phyloP scores from a whole-genome alignment of 257 asterid species.

The Sherardia arvensis region DNA sequence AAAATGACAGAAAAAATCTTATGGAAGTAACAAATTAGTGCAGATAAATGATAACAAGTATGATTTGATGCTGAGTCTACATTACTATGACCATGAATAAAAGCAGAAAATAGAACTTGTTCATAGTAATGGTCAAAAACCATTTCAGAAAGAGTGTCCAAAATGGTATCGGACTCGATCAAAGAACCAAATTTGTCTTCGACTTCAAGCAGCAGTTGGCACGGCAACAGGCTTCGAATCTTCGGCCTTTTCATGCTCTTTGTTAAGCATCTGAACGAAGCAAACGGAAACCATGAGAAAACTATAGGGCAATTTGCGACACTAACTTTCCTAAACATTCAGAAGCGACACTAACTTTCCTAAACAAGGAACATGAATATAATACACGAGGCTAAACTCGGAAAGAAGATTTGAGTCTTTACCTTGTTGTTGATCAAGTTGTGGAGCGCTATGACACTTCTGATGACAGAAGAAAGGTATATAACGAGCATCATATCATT shows the following conservation, averaged over 20 bases:
- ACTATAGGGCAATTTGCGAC: not conserved
- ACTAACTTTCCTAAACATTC: too few relatives aligned
- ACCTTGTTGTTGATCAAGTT: slow-evolving; percentile 95
- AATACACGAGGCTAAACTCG: not conserved
- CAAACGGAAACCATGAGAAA: not conserved
- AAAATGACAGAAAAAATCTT: too few relatives aligned
- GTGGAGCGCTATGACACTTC: slow-evolving; percentile 91
- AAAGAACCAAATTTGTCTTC: slow-evolving; percentile 10
- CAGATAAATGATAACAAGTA: not conserved
- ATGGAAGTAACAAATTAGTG: not conserved
- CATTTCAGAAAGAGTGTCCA: too few relatives aligned
- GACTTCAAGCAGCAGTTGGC: slow-evolving; percentile 64
- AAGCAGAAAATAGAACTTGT: slow-evolving; percentile 3
- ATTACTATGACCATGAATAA: not conserved
- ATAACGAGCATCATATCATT: slow-evolving; percentile 97
- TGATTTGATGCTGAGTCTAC: not conserved
- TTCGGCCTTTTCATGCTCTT: slow-evolving; percentile 86
- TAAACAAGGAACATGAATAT: too few relatives aligned
- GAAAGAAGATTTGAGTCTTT: slow-evolving; percentile 4
- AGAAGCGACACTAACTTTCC: too few relatives aligned
- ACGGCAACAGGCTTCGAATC: slow-evolving; percentile 70
- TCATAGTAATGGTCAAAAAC: not conserved
- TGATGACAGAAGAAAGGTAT: slow-evolving; percentile 79
- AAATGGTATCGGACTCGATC: too few relatives aligned
- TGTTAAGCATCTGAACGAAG: slow-evolving; percentile 77